phyloP scores from a whole-genome alignment of 2,329 filamentous ascomycete species.

The Diaporthe sp. region DNA sequence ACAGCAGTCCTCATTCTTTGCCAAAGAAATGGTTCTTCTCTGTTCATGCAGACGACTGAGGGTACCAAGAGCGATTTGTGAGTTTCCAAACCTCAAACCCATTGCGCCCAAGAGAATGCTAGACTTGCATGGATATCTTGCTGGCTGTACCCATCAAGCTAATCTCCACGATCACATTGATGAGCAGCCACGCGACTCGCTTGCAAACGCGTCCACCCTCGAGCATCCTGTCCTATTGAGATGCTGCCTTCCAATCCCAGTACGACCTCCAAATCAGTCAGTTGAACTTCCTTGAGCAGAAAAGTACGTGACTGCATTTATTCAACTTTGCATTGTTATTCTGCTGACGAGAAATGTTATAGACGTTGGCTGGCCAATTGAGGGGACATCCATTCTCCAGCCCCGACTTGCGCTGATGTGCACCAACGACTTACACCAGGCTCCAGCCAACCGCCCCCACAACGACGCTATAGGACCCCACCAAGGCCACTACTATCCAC shows the following conservation, averaged over 20 bases:
- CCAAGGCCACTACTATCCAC: not conserved
- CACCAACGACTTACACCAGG: not conserved
- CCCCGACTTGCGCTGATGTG: too few species aligned
- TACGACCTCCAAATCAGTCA: too few species aligned
- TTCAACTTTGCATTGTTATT: not conserved
- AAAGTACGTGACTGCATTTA: not conserved
- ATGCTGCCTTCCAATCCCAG: too few species aligned
- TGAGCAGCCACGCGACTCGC: not conserved
- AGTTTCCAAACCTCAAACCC: not conserved
- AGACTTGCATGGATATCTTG: not conserved
- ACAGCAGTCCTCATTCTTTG: rapidly evolving
- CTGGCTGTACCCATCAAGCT: not conserved
- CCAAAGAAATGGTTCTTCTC: not conserved
- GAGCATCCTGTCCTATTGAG: not conserved
- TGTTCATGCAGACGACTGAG: rapidly evolving
- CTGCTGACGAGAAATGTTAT: not conserved
- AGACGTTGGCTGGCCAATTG: not conserved
- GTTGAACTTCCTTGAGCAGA: not conserved
- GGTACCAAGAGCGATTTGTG: not conserved
- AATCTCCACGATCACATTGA: not conserved
- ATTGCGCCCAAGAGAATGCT: not conserved
- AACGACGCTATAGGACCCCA: not conserved
- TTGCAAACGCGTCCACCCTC: rapidly evolving
- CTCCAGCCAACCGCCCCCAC: not conserved
- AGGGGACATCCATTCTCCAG: not conserved